Conservation (phyloP, 139 green algal genomes). For the Chloropicon primus region DNA sequence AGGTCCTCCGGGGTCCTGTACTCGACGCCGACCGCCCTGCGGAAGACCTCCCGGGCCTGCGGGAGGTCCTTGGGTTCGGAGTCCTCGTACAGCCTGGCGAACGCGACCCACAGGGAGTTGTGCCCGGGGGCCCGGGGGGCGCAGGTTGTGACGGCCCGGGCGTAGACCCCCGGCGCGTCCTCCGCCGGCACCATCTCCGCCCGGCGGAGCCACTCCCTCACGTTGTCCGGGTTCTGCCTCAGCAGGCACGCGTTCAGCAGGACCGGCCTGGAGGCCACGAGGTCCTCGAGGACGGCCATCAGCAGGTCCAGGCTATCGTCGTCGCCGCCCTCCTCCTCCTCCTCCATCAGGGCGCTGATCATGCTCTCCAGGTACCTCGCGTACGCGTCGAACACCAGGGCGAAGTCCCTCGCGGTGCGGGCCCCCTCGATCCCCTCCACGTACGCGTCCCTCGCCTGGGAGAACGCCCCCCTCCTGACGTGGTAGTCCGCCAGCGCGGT, state of each 20-base stretch:
- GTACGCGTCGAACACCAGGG: conserved; percentile 92
- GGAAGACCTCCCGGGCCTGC: conserved; percentile 78
- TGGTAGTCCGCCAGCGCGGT: conserved; percentile 92
- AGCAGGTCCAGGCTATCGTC: conserved; percentile 76
- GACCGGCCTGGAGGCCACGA: conserved; percentile 72
- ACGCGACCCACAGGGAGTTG: conserved; percentile 66
- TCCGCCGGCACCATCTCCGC: conserved; percentile 22
- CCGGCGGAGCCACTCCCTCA: conserved; percentile 88
- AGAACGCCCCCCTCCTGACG: conserved; percentile 85
- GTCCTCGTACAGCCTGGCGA: conserved; percentile 97
- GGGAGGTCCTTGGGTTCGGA: conserved; percentile 76
- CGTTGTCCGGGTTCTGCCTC: conserved; percentile 95
- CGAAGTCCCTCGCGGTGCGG: conserved; percentile 63
- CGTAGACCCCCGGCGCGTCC: background rate
- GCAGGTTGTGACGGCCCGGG: background rate
- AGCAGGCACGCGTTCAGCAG: conserved; percentile 83
- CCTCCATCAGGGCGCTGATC: conserved; percentile 64
- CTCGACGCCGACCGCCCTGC: conserved; percentile 53
- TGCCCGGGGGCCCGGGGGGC: background rate
- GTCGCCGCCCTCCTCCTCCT: conserved; percentile 16
- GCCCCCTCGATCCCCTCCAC: conserved; percentile 83
- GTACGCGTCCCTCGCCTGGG: conserved; percentile 92
- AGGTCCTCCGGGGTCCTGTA: conserved; percentile 90
- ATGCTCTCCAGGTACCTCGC: conserved; percentile 82
- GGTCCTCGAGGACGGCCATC: conserved; percentile 76